Conservation (phyloP, 2,329 filamentous ascomycete genomes). For the Exutisphaerella laricina region DNA sequence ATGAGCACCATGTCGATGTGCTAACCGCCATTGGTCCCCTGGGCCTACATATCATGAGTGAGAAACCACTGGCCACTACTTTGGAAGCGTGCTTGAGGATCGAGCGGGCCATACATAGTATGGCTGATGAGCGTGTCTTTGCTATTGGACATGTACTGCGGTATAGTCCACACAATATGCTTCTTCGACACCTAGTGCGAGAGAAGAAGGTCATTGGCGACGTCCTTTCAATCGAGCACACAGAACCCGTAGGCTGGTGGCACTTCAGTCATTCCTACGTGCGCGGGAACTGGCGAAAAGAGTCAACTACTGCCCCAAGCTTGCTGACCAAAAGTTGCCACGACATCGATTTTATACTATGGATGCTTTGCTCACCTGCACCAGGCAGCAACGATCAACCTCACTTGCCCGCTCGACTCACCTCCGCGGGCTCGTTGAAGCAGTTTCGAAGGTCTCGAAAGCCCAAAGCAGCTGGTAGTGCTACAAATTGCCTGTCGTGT, state of each 20-base stretch:
- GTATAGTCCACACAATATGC: slow-evolving; percentile 87
- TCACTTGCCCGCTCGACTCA: slow-evolving; percentile 69
- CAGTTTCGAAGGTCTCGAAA: slow-evolving; percentile 74
- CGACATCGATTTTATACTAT: slow-evolving; percentile 87
- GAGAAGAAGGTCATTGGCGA: slow-evolving; percentile 75
- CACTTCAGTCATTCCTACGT: slow-evolving; percentile 91
- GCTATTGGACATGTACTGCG: slow-evolving; percentile 90
- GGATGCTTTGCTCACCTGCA: slow-evolving; percentile 75
- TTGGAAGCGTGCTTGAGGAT: slow-evolving; percentile 73
- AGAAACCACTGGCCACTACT: slow-evolving; percentile 84
- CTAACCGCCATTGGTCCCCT: slow-evolving; percentile 64
- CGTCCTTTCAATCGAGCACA: slow-evolving; percentile 79
- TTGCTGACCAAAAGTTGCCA: slow-evolving; percentile 94
- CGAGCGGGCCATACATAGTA: slow-evolving; percentile 30
- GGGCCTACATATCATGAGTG: slow-evolving; percentile 80
- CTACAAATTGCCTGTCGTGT: slow-evolving; percentile 85
- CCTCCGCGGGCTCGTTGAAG: slow-evolving; percentile 69
- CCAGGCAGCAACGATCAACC: slow-evolving; percentile 28
- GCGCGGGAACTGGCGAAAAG: slow-evolving; percentile 86
- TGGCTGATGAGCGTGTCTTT: slow-evolving; percentile 54
- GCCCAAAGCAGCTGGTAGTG: slow-evolving; percentile 63
- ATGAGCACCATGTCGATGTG: slow-evolving; percentile 82
- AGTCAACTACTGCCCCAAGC: slow-evolving; percentile 69
- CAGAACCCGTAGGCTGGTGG: slow-evolving; percentile 94
- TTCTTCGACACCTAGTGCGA: slow-evolving; percentile 71